Evolutionary conservation across 495 filamentous ascomycete species (phyloP).

Genomic region (Talaromyces proteolyticus): DNA sequence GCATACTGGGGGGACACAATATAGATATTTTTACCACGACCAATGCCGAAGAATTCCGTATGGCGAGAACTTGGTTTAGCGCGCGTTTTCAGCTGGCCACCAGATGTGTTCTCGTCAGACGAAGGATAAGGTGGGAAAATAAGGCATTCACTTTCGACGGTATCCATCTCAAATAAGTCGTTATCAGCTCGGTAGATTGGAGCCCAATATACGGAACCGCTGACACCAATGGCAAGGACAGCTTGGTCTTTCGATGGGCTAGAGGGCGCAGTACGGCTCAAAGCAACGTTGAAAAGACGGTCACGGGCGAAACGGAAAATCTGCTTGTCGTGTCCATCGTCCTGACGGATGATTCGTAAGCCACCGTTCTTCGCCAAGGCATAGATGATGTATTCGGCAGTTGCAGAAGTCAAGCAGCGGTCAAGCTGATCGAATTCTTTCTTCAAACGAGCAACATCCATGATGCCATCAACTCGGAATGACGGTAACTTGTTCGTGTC

Average conservation of each 20-base stretch:
- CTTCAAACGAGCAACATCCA: constrained; percentile 87
- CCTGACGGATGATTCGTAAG: constrained; percentile 86
- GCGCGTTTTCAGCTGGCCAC: constrained; percentile 91
- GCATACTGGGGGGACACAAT: constrained; percentile 80
- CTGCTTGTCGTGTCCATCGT: constrained; percentile 82
- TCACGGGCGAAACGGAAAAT: constrained; percentile 83
- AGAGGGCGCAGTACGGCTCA: constrained; percentile 53
- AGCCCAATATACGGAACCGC: constrained; percentile 91
- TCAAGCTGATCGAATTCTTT: constrained; percentile 98
- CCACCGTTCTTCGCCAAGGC: constrained; percentile 88
- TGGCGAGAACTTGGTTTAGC: constrained; percentile 83
- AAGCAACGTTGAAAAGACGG: constrained; percentile 87
- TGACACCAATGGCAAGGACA: constrained; percentile 86
- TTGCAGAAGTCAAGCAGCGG: constrained; percentile 82
- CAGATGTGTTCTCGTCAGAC: constrained; percentile 72
- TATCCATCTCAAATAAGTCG: constrained; percentile 65
- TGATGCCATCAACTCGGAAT: constrained; percentile 64
- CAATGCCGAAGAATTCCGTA: constrained; percentile 88
- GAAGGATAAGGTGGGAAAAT: constrained; percentile 74
- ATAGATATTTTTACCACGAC: constrained; percentile 91
- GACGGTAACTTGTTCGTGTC: constrained; percentile 34
- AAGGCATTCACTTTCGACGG: constrained; percentile 71
- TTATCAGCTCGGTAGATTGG: constrained; percentile 63
- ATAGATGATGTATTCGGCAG: constrained; percentile 88
- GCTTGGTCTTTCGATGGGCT: constrained; percentile 57